phyloP scores from a whole-genome alignment of 208 protist genomes.

The Wallacemonas collosoma region DNA sequence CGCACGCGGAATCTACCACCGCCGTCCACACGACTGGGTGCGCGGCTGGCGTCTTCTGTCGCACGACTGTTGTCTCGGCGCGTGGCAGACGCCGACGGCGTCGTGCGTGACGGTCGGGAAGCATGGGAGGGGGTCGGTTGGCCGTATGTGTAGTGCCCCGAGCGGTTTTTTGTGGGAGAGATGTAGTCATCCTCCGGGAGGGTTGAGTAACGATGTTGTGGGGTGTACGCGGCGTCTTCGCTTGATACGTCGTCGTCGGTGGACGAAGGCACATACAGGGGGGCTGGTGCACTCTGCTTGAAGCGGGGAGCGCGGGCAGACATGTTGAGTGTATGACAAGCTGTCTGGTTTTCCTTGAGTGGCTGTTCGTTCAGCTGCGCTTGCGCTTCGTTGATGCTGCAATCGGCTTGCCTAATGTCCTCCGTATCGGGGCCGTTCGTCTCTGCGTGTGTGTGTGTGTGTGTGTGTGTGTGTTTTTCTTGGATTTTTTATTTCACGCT shows the following conservation, averaged over 20 bases:
- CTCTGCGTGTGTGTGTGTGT: too few species aligned
- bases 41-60: not conserved
- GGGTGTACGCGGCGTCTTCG: not conserved
- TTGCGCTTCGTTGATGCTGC: too few species aligned
- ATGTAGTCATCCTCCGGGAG: conserved; percentile 17
- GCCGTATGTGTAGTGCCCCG: conserved; percentile 10
- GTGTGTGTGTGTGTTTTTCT: not conserved
- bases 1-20: conserved; percentile 49
- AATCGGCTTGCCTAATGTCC: too few species aligned
- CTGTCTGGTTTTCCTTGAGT: too few species aligned
- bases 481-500: not conserved
- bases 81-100: not conserved
- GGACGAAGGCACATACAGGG: conserved; percentile 15
- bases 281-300: conserved; percentile 3
- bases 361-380: too few species aligned
- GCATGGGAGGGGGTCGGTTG: conserved; percentile 2
- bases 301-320: not conserved
- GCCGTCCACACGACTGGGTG: not conserved
- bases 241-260: not conserved
- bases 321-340: not conserved
- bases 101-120: not conserved
- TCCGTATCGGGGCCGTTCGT: too few species aligned
- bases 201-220: conserved; percentile 12
- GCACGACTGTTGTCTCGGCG: not conserved
- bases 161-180: conserved; percentile 6